Evolutionary conservation across 2,329 filamentous ascomycete genomes (phyloP).

Genomic region (Colletotrichum euphorbiae): DNA sequence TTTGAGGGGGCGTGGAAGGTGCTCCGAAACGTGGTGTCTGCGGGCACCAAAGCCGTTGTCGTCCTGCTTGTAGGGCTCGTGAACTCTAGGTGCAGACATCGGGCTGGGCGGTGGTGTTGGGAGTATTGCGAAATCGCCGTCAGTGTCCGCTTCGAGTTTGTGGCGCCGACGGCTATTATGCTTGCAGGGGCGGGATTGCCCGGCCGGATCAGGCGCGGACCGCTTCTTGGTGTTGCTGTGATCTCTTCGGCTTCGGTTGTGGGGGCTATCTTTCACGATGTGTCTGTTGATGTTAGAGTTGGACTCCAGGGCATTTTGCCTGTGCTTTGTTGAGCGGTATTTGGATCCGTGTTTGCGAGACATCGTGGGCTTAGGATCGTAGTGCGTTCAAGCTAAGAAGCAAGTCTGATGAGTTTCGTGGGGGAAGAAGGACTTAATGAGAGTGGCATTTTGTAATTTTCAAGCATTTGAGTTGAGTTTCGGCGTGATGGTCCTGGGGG

Average conservation of each 20-base stretch:
- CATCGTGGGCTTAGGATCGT: background rate
- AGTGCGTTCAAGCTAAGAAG: background rate
- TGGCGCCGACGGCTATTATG: background rate
- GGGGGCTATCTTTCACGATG: background rate
- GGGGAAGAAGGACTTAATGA: background rate
- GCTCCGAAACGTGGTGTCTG: background rate
- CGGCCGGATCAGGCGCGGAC: background rate
- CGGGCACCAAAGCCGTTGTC: background rate
- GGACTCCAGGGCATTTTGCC: background rate
- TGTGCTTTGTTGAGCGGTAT: slow-evolving; percentile 2
- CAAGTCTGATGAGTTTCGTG: background rate
- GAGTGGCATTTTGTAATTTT: background rate
- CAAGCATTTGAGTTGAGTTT: background rate
- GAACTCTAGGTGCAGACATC: background rate
- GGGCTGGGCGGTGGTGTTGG: slow-evolving; percentile 18
- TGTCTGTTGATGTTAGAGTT: background rate
- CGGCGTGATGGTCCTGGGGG: background rate
- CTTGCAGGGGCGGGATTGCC: background rate
- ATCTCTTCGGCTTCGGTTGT: background rate
- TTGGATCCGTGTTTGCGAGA: slow-evolving; percentile 12
- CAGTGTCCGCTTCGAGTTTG: slow-evolving; percentile 1
- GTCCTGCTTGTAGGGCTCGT: background rate
- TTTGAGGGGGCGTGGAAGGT: background rate
- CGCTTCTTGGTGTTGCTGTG: background rate
- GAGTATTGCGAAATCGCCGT: slow-evolving; percentile 31